A percentile compares a stretch with the other conserved stretches of the same genome.
phyloP scores from a whole-genome alignment of 345 rosid genomes.

The Euphorbia lathyris region DNA sequence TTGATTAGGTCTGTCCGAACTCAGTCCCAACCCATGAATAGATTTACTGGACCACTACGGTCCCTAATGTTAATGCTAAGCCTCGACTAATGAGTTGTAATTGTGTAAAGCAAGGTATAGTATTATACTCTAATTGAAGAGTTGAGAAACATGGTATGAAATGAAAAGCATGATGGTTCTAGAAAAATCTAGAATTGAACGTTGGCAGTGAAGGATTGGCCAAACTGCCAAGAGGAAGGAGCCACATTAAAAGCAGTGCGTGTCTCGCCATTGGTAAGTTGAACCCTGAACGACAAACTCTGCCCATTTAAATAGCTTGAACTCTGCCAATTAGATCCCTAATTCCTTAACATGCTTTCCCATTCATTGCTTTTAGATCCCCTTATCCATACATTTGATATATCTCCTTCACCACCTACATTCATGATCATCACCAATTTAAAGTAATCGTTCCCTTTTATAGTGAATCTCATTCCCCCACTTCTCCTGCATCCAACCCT shows the following conservation, averaged over 20 bases:
- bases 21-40: no score
- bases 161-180: no score
- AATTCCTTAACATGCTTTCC: conserved; percentile 64
- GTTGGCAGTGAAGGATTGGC: conserved; percentile 57
- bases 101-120: no score
- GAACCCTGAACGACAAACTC: conserved; percentile 55
- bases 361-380: conserved; percentile 50
- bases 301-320: conserved; percentile 58
- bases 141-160: no score
- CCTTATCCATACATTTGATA: conserved; percentile 49
- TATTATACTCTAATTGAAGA: no score
- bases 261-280: conserved; percentile 41
- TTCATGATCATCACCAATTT: conserved; percentile 70
- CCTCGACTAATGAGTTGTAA: no score
- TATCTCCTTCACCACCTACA: conserved; percentile 59
- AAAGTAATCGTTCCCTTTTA: conserved; percentile 59
- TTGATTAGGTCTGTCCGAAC: no score
- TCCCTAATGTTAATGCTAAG: no score
- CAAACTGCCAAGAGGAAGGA: conserved; percentile 61
- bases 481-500: conserved; percentile 61
- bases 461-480: conserved; percentile 70
- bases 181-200: conserved; percentile 53
- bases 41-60: no score
- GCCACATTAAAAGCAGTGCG: conserved; percentile 40
- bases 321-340: conserved; percentile 76